Conservation (phyloP, 2,329 filamentous ascomycete species). For the Aspergillus bombycis region DNA sequence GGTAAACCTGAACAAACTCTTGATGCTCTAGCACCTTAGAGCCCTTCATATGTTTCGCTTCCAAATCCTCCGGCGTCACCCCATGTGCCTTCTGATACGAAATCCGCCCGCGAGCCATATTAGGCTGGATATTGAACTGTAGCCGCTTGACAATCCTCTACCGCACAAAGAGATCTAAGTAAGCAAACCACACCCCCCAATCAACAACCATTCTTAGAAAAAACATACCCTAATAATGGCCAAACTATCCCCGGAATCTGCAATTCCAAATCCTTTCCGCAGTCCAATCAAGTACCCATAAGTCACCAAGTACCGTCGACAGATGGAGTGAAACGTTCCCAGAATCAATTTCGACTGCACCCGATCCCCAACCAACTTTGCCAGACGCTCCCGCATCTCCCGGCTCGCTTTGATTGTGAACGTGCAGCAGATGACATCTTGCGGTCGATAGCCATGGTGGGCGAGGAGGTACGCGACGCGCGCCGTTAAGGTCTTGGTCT, state of each 20-base stretch:
- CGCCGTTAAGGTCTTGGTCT: conserved; percentile 93
- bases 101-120: conserved; percentile 73
- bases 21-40: conserved; percentile 56
- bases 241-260: conserved; percentile 78
- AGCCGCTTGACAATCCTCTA: conserved; percentile 77
- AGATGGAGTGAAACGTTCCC: conserved; percentile 94
- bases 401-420: conserved; percentile 94
- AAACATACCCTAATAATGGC: conserved; percentile 67
- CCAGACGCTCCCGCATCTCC: conserved; percentile 91
- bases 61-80: conserved; percentile 50
- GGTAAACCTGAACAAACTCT: conserved; percentile 69
- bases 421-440: conserved; percentile 91
- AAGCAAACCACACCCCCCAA: neutral
- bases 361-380: conserved; percentile 75
- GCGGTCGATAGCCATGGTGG: conserved; percentile 70
- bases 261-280: conserved; percentile 83
- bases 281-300: conserved; percentile 87
- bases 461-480: conserved; percentile 87
- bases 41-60: conserved; percentile 35
- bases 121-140: conserved; percentile 69
- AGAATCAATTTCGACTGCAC: conserved; percentile 77
- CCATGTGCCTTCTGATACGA: conserved; percentile 63
- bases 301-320: conserved; percentile 76
- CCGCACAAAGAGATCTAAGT: neutral
- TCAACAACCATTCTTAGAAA: neutral